These are phyloP conservation scores for Ustilago esculenta DNA, from an alignment of 1,284 basidiomycete genomes.

Conservation along the genomic window DNA sequence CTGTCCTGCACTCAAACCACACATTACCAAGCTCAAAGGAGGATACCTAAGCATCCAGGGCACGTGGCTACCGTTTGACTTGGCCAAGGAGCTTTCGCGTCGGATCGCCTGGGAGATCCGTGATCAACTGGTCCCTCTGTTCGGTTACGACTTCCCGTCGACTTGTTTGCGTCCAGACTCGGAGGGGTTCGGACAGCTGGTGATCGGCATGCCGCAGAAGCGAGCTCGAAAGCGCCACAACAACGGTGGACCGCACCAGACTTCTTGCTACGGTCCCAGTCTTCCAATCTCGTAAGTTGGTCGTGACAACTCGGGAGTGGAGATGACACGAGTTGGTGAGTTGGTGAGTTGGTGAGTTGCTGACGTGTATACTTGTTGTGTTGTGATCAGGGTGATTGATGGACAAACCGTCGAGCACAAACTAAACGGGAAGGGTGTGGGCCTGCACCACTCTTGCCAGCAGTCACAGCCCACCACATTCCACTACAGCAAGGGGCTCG, in stretches of 20 bases:
- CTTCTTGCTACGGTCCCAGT: conserved; percentile 44
- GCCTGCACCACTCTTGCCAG: background rate
- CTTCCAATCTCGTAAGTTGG: conserved; percentile 39
- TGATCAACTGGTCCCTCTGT: conserved; percentile 46
- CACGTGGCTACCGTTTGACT: conserved; percentile 48
- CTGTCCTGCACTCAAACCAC: conserved; percentile 36
- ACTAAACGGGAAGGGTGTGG: background rate
- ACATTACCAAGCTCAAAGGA: conserved; percentile 51
- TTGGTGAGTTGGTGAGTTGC: no score
- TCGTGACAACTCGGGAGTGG: no score
- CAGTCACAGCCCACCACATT: conserved; percentile 7
- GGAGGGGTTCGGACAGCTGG: conserved; percentile 48
- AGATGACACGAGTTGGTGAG: no score
- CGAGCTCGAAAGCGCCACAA: conserved; percentile 41
- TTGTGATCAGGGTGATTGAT: conserved; percentile 12
- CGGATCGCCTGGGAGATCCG: conserved; percentile 52
- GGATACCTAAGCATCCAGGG: conserved; percentile 56
- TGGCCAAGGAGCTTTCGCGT: conserved; percentile 48
- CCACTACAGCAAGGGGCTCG: conserved; percentile 28
- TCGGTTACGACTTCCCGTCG: conserved; percentile 47
- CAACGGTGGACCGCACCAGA: conserved; percentile 42
- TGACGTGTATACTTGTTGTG: no score
- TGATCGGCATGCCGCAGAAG: conserved; percentile 41
- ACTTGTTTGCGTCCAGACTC: conserved; percentile 44
- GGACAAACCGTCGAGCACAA: conserved; percentile 28